These are phyloP conservation scores for Populus hybrid DNA, from an alignment of 441 rosid genomes.

Conservation along the genomic window DNA sequence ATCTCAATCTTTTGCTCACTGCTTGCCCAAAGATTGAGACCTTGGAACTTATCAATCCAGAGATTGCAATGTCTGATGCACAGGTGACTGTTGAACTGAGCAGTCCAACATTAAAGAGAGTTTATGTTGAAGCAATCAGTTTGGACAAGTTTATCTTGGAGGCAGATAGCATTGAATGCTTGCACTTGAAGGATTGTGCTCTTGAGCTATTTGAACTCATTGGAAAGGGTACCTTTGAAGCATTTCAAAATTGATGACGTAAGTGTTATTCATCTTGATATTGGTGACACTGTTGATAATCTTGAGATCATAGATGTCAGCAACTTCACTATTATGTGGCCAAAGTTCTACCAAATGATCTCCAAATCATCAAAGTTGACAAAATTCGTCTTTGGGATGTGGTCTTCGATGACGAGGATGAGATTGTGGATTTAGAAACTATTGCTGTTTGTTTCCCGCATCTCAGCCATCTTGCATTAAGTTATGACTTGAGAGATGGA, in stretches of 20 bases:
- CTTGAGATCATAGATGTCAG: slow-evolving; percentile 69
- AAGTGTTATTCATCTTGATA: slow-evolving; percentile 58
- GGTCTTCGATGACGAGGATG: slow-evolving; percentile 62
- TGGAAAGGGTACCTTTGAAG: slow-evolving; percentile 71
- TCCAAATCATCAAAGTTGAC: slow-evolving; percentile 59
- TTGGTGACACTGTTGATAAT: slow-evolving; percentile 58
- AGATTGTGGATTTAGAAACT: slow-evolving; percentile 63
- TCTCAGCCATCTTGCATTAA: slow-evolving; percentile 60
- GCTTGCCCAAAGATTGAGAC: slow-evolving; percentile 55
- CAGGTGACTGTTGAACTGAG: slow-evolving; percentile 62
- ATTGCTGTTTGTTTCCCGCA: slow-evolving; percentile 61
- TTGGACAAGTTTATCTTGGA: slow-evolving; percentile 74
- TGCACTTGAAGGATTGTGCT: slow-evolving; percentile 68
- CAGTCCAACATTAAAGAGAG: slow-evolving; percentile 52
- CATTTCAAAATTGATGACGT: slow-evolving; percentile 71
- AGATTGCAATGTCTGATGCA: slow-evolving; percentile 67
- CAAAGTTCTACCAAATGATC: slow-evolving; percentile 74
- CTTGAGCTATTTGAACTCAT: slow-evolving; percentile 67
- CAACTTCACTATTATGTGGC: slow-evolving; percentile 67
- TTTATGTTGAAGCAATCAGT: slow-evolving; percentile 59
- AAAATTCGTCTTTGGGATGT: slow-evolving; percentile 76
- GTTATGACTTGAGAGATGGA: slow-evolving; percentile 62
- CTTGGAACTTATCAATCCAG: slow-evolving; percentile 56
- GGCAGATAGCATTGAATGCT: slow-evolving; percentile 57
- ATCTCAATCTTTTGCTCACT: slow-evolving; percentile 59